Evolutionary conservation across 2,329 filamentous ascomycete genomes (phyloP).

Genomic region (Fusarium domesticum): DNA sequence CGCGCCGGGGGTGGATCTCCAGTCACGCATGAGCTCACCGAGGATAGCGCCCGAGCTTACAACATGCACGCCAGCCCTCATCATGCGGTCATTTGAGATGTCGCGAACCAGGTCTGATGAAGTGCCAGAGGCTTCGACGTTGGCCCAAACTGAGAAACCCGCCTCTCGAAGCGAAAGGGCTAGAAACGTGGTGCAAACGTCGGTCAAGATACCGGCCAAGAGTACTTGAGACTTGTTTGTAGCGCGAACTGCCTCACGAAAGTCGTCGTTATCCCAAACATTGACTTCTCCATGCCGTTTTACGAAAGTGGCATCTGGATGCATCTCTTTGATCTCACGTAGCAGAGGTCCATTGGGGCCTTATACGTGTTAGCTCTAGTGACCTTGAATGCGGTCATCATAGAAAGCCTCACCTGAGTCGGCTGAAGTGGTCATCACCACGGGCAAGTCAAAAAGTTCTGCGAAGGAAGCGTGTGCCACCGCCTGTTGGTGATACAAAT

Average conservation of each 20-base stretch:
- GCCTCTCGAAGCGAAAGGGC: conserved; percentile 56
- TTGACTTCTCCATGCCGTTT: conserved; percentile 6
- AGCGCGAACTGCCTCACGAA: conserved; percentile 4
- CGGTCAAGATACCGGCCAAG: conserved; percentile 58
- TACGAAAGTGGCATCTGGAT: conserved; percentile 3
- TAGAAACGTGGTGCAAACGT: conserved; percentile 61
- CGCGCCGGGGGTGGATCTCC: conserved; percentile 42
- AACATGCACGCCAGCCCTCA: conserved; percentile 53
- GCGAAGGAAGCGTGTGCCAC: conserved; percentile 2
- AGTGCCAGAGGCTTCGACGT: conserved; percentile 57
- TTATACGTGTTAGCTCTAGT: background rate
- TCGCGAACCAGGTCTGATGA: conserved; percentile 49
- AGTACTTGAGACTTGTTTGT: conserved; percentile 60
- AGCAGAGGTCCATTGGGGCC: conserved; percentile 4
- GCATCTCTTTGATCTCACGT: conserved; percentile 7
- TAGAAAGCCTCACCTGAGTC: conserved; percentile 2
- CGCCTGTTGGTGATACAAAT: background rate
- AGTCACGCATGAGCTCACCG: conserved; percentile 56
- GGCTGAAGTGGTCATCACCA: conserved; percentile 7
- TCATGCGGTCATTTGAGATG: conserved; percentile 56
- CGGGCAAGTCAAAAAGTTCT: conserved; percentile 2
- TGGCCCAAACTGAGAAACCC: conserved; percentile 60
- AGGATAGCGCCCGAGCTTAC: conserved; percentile 49
- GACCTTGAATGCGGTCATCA: background rate
- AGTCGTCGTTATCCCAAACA: conserved; percentile 4